Conservation (phyloP, 2,329 filamentous ascomycete genomes). For the Didymella pomorum region DNA sequence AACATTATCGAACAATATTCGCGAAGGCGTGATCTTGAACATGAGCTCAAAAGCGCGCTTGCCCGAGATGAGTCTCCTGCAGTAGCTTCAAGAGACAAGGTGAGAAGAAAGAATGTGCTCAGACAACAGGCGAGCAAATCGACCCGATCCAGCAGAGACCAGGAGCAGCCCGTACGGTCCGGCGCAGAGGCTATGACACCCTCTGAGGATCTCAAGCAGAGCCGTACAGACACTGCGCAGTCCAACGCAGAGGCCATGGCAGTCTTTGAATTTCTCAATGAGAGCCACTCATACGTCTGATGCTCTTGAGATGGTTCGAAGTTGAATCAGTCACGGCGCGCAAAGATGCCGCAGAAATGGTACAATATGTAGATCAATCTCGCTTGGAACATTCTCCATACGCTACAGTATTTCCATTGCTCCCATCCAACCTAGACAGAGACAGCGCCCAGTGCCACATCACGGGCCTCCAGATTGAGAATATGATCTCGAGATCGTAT, state of each 20-base stretch:
- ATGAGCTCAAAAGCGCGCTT: neutral
- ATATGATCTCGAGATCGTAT: neutral
- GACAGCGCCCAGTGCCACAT: too few species aligned
- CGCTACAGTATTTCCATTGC: neutral
- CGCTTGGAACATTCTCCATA: neutral
- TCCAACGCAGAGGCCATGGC: neutral
- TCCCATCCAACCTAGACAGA: neutral
- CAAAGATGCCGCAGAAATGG: neutral
- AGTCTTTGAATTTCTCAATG: neutral
- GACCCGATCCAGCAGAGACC: neutral
- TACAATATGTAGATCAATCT: neutral
- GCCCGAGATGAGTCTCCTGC: neutral
- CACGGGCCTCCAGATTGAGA: too few species aligned
- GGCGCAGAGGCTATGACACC: neutral
- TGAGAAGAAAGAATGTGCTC: neutral
- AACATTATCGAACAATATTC: neutral
- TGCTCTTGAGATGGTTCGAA: constrained; percentile 1
- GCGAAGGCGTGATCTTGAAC: neutral
- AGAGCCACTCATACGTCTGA: neutral
- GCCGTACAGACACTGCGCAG: neutral
- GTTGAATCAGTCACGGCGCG: neutral
- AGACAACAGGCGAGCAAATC: neutral
- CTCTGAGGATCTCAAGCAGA: neutral
- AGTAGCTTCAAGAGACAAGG: neutral
- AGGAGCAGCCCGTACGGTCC: neutral